Percentiles rank a stretch among this genome's conserved stretches.
Evolutionary conservation across 768 basidiomycete genomes (phyloP).

Genomic region (Coprinopsis cinerea): DNA sequence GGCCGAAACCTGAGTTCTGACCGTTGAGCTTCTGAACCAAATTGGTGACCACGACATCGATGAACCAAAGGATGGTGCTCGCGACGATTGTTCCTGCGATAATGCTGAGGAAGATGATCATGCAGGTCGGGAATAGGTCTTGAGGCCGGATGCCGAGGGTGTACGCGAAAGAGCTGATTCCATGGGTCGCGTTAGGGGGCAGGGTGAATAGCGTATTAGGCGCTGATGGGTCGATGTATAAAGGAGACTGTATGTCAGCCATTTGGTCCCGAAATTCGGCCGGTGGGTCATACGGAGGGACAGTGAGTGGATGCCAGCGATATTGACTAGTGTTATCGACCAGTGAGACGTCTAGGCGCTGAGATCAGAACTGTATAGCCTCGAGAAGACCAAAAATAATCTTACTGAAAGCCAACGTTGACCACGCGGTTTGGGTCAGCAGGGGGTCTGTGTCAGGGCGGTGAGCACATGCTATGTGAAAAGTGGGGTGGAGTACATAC

Average conservation of each 20-base stretch:
- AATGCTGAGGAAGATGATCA: conserved; percentile 79
- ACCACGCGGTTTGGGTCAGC: conserved; percentile 84
- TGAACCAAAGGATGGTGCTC: conserved; percentile 64
- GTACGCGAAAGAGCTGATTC: conserved; percentile 81
- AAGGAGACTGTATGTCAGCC: conserved; percentile 58
- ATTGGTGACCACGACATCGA: conserved; percentile 37
- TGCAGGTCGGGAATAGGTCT: conserved; percentile 77
- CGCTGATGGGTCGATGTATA: conserved; percentile 65
- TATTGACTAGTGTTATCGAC: conserved; percentile 38
- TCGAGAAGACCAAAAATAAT: conserved; percentile 6
- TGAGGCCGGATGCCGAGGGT: conserved; percentile 76
- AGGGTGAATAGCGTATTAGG: conserved; percentile 74
- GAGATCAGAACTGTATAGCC: conserved; percentile 2
- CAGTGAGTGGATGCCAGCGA: conserved; percentile 66
- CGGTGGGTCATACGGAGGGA: conserved; percentile 56
- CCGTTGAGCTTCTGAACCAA: conserved; percentile 6
- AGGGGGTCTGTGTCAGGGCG: conserved; percentile 65
- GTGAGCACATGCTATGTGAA: conserved; percentile 10
- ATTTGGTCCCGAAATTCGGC: conserved; percentile 71
- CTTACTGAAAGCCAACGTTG: conserved; percentile 70
- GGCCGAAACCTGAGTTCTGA: conserved; percentile 2
- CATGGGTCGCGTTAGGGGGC: conserved; percentile 52
- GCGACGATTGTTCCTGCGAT: conserved; percentile 64
- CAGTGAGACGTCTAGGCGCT: conserved; percentile 63
- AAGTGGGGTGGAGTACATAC: conserved; percentile 40